A percentile compares a stretch with the other conserved stretches of the same genome.
These are phyloP conservation scores for Lanmaoa rubissima DNA, from an alignment of 768 basidiomycete species.

Conservation along the genomic window DNA sequence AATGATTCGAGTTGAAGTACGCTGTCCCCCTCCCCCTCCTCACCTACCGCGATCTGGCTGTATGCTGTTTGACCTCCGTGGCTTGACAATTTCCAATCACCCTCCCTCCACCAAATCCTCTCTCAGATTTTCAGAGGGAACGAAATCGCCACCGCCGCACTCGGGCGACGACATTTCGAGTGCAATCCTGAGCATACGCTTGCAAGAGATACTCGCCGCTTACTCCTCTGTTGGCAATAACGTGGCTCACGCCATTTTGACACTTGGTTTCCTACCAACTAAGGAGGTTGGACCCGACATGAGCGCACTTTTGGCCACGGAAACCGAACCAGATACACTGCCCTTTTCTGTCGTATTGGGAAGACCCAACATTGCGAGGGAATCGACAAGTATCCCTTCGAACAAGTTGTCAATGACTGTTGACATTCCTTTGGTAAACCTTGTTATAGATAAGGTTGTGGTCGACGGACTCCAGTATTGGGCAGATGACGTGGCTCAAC, in stretches of 20 bases:
- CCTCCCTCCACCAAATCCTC: constrained; percentile 16
- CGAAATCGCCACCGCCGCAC: neutral
- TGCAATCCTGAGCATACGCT: constrained; percentile 38
- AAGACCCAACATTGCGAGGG: constrained; percentile 7
- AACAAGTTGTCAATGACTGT: constrained; percentile 22
- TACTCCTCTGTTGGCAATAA: constrained; percentile 41
- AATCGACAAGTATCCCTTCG: neutral
- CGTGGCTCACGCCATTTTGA: constrained; percentile 47
- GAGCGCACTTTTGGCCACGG: constrained; percentile 27
- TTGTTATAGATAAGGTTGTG: constrained; percentile 57
- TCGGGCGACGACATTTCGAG: constrained; percentile 5
- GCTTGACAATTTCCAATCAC: constrained; percentile 41
- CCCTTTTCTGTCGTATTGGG: constrained; percentile 26
- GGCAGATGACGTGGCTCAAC: constrained; percentile 82
- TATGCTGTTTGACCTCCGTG: constrained; percentile 61
- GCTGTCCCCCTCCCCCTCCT: constrained; percentile 58
- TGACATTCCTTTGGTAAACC: constrained; percentile 61
- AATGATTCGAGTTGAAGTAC: constrained; percentile 64
- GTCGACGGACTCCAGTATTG: constrained; percentile 84
- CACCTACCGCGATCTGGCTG: constrained; percentile 61
- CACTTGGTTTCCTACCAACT: constrained; percentile 44
- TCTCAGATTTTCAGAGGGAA: constrained; percentile 31
- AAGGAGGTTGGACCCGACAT: constrained; percentile 13
- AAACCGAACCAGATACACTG: constrained; percentile 9
- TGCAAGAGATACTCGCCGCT: constrained; percentile 48